Percentiles rank a stretch among this genome's conserved stretches.
Conservation (phyloP, 2,329 filamentous ascomycete species). For the Orbilia brochopaga region DNA sequence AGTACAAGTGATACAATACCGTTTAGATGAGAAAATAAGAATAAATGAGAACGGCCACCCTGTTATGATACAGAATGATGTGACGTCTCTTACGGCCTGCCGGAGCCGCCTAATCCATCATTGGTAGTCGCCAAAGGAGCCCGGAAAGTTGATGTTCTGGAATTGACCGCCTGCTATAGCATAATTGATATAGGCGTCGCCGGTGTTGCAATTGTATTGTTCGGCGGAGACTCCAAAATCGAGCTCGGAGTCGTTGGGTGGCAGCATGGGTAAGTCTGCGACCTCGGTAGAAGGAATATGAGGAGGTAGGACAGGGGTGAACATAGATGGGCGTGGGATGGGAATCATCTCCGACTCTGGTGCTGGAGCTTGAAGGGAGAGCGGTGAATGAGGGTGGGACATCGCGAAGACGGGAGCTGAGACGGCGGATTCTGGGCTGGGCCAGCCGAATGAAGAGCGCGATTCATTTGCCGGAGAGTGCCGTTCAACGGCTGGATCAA, state of each 20-base stretch:
- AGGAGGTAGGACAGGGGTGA: not conserved
- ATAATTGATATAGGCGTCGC: not conserved
- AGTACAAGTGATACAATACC: not conserved
- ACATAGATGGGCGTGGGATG: not conserved
- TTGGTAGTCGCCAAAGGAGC: not conserved
- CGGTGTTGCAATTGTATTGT: not conserved
- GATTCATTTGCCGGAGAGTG: constrained; percentile 18
- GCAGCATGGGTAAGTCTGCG: not conserved
- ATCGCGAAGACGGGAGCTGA: not conserved
- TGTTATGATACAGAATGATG: constrained; percentile 24
- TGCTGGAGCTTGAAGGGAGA: not conserved
- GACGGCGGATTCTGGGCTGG: constrained; percentile 18
- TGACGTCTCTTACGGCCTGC: constrained; percentile 5
- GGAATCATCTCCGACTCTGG: too few relatives aligned
- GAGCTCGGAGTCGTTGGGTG: not conserved
- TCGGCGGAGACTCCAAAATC: too few relatives aligned
- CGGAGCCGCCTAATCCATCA: not conserved
- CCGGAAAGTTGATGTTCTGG: too few relatives aligned
- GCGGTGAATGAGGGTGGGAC: constrained; percentile 1
- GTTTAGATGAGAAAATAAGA: not conserved
- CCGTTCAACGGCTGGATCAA: constrained; percentile 8
- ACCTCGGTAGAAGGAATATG: not conserved
- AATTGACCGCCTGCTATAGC: not conserved
- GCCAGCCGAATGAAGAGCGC: constrained; percentile 13
- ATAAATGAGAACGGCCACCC: constrained; percentile 16